Evolutionary conservation across 129 eudicot genomes (phyloP), one percentile per base, ranked within the genome.

Genomic region (Ambrosia trifida): DNA sequence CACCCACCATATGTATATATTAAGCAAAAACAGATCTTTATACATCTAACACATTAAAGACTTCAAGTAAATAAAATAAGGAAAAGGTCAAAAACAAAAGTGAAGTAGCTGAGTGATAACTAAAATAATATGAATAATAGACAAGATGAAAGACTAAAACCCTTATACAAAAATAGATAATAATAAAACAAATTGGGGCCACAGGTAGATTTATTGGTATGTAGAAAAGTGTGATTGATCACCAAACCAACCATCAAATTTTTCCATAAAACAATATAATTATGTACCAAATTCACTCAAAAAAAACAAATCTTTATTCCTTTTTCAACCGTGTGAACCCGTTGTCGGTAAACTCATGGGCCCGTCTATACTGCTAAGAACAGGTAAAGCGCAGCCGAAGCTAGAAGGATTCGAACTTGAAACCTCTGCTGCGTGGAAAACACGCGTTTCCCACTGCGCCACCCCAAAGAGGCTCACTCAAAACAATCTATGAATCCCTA

Each of bases 131-230:
- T 71, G 69, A 40, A 70, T 57, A 76, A 62, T 70, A 72, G 76
- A 83, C 64, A 75, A 78, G 17, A 75, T 20, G 76, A 80, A 56
- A 76, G 80, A 74, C 66, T 65, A 83, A 79, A 79, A 53, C 52
- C 70, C 59, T 72, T 13, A 38, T 47, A 61, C 67, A 68, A 28
- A 79, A 46, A 43, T 31, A 66, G 79, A 69, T 31, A 76, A 67
- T 50, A 54, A 64, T 45, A 67, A 60, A 54, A 64, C 36, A 49
- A 20, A 47, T 44, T 68, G 70, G 79, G 76, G 75, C 80, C 83
- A 63, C 63, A 20, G 68, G 82, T 74, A 45, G 78, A 72, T 73
- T 53, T 63, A 40, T 51, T 61, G 80, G 75, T 57, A 45, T 40
- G 46, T 59, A 58, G 69, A 73, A 74, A 53, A 33, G 81, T 56